These are phyloP conservation scores for Petrea volubilis DNA, from an alignment of 257 asterid genomes.

Conservation along the genomic window DNA sequence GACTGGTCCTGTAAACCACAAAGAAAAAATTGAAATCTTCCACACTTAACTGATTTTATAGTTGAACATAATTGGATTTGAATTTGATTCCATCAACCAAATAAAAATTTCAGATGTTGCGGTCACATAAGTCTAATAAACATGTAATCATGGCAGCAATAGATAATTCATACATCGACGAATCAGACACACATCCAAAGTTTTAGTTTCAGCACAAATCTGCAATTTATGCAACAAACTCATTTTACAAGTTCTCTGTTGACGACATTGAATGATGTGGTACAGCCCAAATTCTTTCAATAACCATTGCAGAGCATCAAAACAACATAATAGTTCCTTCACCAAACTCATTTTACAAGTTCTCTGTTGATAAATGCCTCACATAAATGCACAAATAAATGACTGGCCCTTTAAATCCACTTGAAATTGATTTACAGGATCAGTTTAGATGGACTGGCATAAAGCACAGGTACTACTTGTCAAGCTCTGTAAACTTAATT, in stretches of 20 bases:
- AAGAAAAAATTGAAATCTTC: constrained; percentile 24
- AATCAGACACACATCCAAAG: not conserved
- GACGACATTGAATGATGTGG: not conserved
- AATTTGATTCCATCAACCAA: constrained; percentile 16
- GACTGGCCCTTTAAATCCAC: not conserved
- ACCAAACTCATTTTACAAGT: not conserved
- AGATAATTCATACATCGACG: not conserved
- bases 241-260: not conserved
- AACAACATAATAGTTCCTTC: constrained; percentile 8
- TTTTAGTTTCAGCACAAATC: constrained; percentile 15
- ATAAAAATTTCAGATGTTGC: not conserved
- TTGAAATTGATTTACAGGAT: not conserved
- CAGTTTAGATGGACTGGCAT: not conserved
- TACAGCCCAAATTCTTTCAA: not conserved
- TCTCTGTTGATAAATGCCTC: not conserved
- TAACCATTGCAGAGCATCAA: not conserved
- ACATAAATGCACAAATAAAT: constrained; percentile 4
- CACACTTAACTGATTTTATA: not conserved
- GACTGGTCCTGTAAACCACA: constrained; percentile 87
- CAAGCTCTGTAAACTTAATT: not conserved
- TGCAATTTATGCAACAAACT: constrained; percentile 15
- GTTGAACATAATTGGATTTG: constrained; percentile 1
- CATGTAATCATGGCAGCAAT: not conserved
- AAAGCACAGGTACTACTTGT: not conserved
- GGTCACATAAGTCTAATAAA: constrained; percentile 5